Evolutionary conservation across 257 asterid species (phyloP), one percentile per base, ranked within the genome.

Genomic region (Euphrasia confusa): DNA sequence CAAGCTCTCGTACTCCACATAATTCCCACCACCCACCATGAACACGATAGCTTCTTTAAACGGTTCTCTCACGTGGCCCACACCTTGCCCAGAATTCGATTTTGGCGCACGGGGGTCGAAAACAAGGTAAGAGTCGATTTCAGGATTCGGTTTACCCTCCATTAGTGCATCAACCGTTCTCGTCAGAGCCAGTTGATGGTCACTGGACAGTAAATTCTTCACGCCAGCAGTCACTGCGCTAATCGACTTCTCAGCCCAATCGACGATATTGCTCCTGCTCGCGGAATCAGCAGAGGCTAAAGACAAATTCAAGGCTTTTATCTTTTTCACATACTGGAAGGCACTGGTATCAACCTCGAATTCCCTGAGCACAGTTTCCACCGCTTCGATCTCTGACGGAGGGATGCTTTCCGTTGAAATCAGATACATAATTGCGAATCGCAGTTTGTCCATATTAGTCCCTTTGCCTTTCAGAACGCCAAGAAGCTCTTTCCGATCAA

Each of bases 21-120:
- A 89, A 73, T 93, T 93, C 53, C 99, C 99, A 64, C 99, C 97
- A 10, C 99, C 99, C 21, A 93, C 80, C 97, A 93, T 89, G 80
- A 93, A 93, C 54, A 90, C 95, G 4, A 93, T 85, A 61, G 95
- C 99, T 73, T 89, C 99, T 80, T 82, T 93, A 60, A 85, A 93
- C 35, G 99, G 97, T 44, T 97, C 99, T 76, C 72, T 87, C 77
- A 89, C 72, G 66, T 85, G 91, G 80, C 83, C 80, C 78, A 84
- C 70, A 30, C 90, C 77, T 65, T 86, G 73, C 18, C 80, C 88
- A 7, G 86, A 49, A 66, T 74, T 61, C 53, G 96, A 87, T 73
- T 89, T 92, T 7, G 96, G 95, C 24, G 88, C 94, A 27, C 99
- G 95, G 32, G 97, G 97, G 78, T 93, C 97, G 45, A 87, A 89